Conservation (phyloP, 2,329 filamentous ascomycete species). For the Phyllachora maydis region DNA sequence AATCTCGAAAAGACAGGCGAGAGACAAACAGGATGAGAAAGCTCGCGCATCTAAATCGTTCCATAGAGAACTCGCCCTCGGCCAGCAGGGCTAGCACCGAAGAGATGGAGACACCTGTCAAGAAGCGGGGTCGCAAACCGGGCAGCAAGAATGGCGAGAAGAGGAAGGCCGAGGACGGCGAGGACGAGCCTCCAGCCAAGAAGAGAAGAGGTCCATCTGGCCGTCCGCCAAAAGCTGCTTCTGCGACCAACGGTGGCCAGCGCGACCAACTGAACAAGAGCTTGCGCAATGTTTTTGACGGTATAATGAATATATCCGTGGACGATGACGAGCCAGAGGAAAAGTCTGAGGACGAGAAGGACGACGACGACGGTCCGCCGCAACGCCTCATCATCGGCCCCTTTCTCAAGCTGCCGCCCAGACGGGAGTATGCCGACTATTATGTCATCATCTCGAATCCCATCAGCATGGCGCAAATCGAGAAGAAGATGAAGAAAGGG, state of each 20-base stretch:
- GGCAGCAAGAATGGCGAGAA: slow-evolving; percentile 52
- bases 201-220: slow-evolving; percentile 55
- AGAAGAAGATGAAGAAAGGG: slow-evolving; percentile 87
- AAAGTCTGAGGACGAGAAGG: slow-evolving; percentile 18
- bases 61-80: slow-evolving; percentile 49
- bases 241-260: slow-evolving; percentile 22
- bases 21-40: slow-evolving; percentile 55
- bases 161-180: slow-evolving; percentile 66
- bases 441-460: slow-evolving; percentile 83
- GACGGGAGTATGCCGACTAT: slow-evolving; percentile 83
- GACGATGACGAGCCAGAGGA: slow-evolving; percentile 41
- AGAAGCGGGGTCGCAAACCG: slow-evolving; percentile 73
- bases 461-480: slow-evolving; percentile 91
- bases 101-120: slow-evolving; percentile 51
- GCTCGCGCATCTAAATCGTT: slow-evolving; percentile 8
- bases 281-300: slow-evolving; percentile 56
- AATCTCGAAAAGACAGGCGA: slow-evolving; percentile 64
- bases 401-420: slow-evolving; percentile 80
- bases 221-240: slow-evolving; percentile 37
- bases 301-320: slow-evolving; percentile 67
- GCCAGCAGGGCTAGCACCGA: slow-evolving; percentile 72
- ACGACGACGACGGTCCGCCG: slow-evolving; percentile 33
- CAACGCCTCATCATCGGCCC: slow-evolving; percentile 79
- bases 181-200: slow-evolving; percentile 59
- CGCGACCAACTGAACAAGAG: slow-evolving; percentile 64